Evolutionary conservation across 78 protist genomes (phyloP), one percentile per base, ranked within the genome.

Genomic region (Isochrysis galbana): DNA sequence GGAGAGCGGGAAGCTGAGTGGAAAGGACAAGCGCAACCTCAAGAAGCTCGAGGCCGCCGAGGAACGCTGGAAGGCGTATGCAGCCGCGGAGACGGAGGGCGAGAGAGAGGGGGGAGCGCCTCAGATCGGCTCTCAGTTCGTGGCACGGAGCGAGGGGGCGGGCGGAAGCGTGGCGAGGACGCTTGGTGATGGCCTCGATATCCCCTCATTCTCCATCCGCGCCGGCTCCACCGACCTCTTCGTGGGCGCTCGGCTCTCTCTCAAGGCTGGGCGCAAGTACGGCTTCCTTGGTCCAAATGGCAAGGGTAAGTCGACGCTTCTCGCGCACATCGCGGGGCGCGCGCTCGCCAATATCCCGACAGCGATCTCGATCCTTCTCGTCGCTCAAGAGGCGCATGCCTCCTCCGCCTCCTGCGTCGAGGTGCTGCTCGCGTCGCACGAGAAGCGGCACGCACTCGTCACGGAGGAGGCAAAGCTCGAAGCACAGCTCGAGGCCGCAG

Each of bases 231-330:
- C 26, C 44, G 47, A 77, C 34, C 74, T 90, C 42, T 67, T 90
- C 39, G 78, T 21, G 29, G 54, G 48, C 48, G 87, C 48, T 14
- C 2, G 29, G 93, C 77, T 90, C 80, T 34, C 32, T 22, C 46
- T 90, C 19, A 51, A 51, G 61, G 14, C 7, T 7, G 61, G 61
- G 61, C 61, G 61, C 61, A 51, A 51, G 61, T 98, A 98, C 89
- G 99, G 99, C 42, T 91, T 98, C 86, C 91, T 97, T 32, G 99
- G 98, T 23, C 44, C 95, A 17, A 98, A 98, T 94, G 99, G 99
- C 78, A 47, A 77, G 0, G 99, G 99, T 47, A 98, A 98, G 94
- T 91, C 98, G 25, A 98, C 99, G 42, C 91, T 98, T 69, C 93
- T 98, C 54, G 46, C 97, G 70, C 90, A 93, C 72, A 87, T 98